A percentile compares a stretch with the other conserved stretches of the same genome.
phyloP scores from a whole-genome alignment of 495 filamentous ascomycete species.

The Penicillium coprophilum region DNA sequence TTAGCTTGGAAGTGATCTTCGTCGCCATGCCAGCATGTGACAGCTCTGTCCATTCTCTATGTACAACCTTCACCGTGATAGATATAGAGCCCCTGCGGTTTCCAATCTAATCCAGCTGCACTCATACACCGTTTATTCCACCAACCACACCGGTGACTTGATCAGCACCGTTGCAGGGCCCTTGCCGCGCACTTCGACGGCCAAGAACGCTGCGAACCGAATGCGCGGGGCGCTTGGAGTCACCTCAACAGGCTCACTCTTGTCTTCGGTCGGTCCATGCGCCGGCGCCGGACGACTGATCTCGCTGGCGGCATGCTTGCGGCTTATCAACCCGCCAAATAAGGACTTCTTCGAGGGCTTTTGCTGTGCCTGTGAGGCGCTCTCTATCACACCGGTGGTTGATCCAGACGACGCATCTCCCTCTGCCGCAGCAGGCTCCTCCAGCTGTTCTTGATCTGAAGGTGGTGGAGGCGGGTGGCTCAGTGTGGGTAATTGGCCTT shows the following conservation, averaged over 20 bases:
- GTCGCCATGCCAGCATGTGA: constrained; percentile 19
- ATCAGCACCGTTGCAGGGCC: constrained; percentile 69
- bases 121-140: constrained; percentile 34
- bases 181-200: constrained; percentile 71
- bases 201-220: constrained; percentile 80
- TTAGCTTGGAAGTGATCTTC: constrained; percentile 9
- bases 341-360: constrained; percentile 36
- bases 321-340: constrained; percentile 51
- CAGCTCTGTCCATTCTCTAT: constrained; percentile 13
- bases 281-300: constrained; percentile 10
- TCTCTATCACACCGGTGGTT: constrained; percentile 31
- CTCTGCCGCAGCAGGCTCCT: constrained; percentile 43
- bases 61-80: constrained; percentile 10
- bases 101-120: neutral
- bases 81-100: neutral
- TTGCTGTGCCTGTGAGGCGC: constrained; percentile 23
- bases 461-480: constrained; percentile 48
- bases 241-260: constrained; percentile 14
- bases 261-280: constrained; percentile 12
- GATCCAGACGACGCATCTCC: constrained; percentile 32
- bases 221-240: constrained; percentile 44
- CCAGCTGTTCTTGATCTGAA: constrained; percentile 17
- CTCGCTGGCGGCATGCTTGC: constrained; percentile 24
- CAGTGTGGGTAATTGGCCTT: constrained; percentile 73
- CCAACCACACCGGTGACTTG: constrained; percentile 86